A percentile compares a stretch with the other conserved stretches of the same genome.
Conservation (phyloP, 2,329 filamentous ascomycete genomes). For the Sporothrix schenckii region DNA sequence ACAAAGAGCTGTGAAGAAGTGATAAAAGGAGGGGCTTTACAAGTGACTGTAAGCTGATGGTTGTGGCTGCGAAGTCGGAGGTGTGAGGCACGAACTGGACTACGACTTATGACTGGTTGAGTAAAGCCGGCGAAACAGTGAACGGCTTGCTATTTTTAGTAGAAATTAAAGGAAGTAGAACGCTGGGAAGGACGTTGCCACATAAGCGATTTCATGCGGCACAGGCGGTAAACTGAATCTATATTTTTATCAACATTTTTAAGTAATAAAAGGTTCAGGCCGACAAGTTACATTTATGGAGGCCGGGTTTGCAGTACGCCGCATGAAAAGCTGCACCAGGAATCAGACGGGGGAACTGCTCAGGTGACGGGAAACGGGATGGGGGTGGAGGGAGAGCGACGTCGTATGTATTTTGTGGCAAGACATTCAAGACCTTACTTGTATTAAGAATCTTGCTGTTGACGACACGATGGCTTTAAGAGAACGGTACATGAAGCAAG, state of each 20-base stretch:
- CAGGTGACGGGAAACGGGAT: conserved; percentile 8
- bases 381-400: not conserved
- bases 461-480: too few relatives aligned
- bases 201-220: not conserved
- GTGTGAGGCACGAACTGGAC: not conserved
- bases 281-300: not conserved
- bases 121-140: too few relatives aligned
- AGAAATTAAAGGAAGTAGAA: not conserved
- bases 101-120: not conserved
- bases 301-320: not conserved
- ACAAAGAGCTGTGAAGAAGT: too few relatives aligned
- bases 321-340: not conserved
- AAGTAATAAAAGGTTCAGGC: not conserved
- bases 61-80: conserved; percentile 14
- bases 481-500: too few relatives aligned
- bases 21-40: not conserved
- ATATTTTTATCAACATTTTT: not conserved
- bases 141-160: not conserved
- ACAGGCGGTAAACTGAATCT: not conserved
- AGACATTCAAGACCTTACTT: not conserved
- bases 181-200: not conserved
- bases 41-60: not conserved
- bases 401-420: not conserved
- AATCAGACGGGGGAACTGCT: not conserved
- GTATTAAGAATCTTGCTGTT: too few relatives aligned